Percentiles rank a stretch among this genome's conserved stretches.
These are phyloP conservation scores for Starmerella gropengiesseri DNA, from an alignment of 805 yeast species.

Conservation along the genomic window DNA sequence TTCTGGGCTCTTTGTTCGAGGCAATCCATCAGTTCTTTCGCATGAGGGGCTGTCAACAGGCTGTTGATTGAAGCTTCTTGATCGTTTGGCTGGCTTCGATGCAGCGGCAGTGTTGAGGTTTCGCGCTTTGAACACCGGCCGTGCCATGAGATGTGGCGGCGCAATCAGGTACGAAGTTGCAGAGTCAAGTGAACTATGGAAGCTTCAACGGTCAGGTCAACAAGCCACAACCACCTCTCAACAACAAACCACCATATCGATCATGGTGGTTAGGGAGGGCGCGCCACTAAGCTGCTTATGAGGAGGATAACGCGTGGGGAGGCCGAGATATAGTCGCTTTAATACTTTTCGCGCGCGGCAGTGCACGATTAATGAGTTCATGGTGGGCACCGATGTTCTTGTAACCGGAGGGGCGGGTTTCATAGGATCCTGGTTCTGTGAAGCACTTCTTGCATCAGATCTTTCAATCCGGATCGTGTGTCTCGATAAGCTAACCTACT, in stretches of 20 bases:
- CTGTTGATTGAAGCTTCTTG: not conserved
- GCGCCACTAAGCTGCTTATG: not conserved
- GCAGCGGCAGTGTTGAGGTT: not conserved
- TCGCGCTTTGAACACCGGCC: slow-evolving; percentile 4
- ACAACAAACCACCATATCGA: not conserved
- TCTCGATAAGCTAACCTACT: slow-evolving; percentile 40
- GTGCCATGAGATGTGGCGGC: too few species aligned
- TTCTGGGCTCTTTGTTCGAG: too few species aligned
- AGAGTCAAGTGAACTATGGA: too few species aligned
- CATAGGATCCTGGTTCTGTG: slow-evolving; percentile 41
- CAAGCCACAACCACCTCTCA: too few species aligned
- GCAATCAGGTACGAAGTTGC: too few species aligned
- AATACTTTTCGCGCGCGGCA: too few species aligned
- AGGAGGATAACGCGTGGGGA: not conserved
- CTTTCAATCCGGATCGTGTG: slow-evolving; percentile 33
- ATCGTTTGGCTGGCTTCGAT: not conserved
- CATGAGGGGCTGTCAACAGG: too few species aligned
- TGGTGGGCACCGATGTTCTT: slow-evolving; percentile 25
- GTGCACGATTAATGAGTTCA: too few species aligned
- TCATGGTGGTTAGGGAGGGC: slow-evolving; percentile 3
- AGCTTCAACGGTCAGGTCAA: too few species aligned
- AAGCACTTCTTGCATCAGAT: slow-evolving; percentile 28
- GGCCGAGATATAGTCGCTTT: too few species aligned
- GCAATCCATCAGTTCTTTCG: too few species aligned
- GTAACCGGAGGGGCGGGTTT: slow-evolving; percentile 53